A percentile compares a stretch with the other conserved stretches of the same genome.
Conservation (phyloP, 1,284 basidiomycete genomes). For the Irpex sp. region DNA sequence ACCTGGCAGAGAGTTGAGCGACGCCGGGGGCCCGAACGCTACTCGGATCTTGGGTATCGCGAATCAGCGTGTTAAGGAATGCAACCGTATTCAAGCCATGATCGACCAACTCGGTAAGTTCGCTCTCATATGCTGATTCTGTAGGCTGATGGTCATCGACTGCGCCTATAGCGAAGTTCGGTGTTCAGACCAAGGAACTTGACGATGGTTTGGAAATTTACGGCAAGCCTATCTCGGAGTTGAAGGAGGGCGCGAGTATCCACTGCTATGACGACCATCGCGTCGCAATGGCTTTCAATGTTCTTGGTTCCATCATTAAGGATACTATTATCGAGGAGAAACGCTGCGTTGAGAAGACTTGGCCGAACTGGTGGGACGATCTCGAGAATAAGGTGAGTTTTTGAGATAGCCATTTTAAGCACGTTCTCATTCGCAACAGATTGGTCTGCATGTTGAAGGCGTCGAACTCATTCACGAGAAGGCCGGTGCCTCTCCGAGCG, state of each 20-base stretch:
- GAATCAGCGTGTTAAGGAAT: slow-evolving; percentile 98
- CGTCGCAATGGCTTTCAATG: slow-evolving; percentile 97
- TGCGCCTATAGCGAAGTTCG: slow-evolving; percentile 77
- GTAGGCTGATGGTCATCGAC: background rate
- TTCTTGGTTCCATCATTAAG: slow-evolving; percentile 74
- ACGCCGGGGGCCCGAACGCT: slow-evolving; percentile 35
- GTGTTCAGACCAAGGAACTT: slow-evolving; percentile 88
- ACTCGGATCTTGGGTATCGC: slow-evolving; percentile 94
- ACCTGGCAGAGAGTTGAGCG: slow-evolving; percentile 29
- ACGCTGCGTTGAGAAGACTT: slow-evolving; percentile 98
- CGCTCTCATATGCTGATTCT: background rate
- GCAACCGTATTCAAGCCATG: slow-evolving; percentile 96
- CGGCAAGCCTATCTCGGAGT: slow-evolving; percentile 63
- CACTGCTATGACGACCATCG: slow-evolving; percentile 99
- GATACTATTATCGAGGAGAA: slow-evolving; percentile 92
- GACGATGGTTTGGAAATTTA: slow-evolving; percentile 92
- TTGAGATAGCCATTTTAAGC: background rate
- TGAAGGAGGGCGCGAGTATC: slow-evolving; percentile 72
- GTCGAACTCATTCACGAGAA: slow-evolving; percentile 63
- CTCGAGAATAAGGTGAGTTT: slow-evolving; percentile 80
- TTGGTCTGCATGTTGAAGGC: slow-evolving; percentile 87
- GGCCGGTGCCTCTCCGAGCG: slow-evolving; percentile 40
- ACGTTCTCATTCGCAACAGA: slow-evolving; percentile 42
- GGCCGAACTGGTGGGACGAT: slow-evolving; percentile 99
- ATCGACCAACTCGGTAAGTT: slow-evolving; percentile 84